Evolutionary conservation across 257 asterid species (phyloP), one percentile per base, ranked within the genome.

Genomic region (Paulownia fortunei): DNA sequence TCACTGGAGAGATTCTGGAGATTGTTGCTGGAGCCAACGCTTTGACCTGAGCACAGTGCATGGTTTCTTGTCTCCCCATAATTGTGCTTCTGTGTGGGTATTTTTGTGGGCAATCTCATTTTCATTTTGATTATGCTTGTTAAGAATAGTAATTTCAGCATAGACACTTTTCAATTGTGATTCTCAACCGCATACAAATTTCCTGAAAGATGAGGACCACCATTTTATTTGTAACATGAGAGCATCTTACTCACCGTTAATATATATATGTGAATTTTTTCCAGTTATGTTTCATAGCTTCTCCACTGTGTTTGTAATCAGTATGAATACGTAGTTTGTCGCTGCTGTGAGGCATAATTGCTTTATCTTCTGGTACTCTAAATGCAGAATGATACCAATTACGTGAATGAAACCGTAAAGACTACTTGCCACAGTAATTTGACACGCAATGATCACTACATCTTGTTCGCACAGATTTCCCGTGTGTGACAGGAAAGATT

Each of bases 1-100:
- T 94, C 51, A 92, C 98, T 0, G 98, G 97, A 26, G 98, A 94
- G 90, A 92, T 94, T 72, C 82, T 92, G 96, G 99, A 94, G 90
- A 94, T 94, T 85, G 91, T 92, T 83, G 90, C 97, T 13, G 97
- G 98, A 59, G 96, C 98, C 62, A 69, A 86, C 39, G 94, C 97
- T 55, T 72, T 87, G 85, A 0, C 12, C 70, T 90, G 80, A 87
- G 69, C 37, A 54, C 18, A 54, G 41, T 73, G 24, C 15, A 18
- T 37, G 27, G 61, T 68, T 56, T 66, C 78, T 24, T 19, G 27
- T 42, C 49, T 19, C 55, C 81, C 66, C 58, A 76, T 80, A 44
- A 64, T 36, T 36, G 79, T 69, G 75, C 69, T 84, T 81, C 72
- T 21, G 62, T 63, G 39, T 72, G 72, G 86, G 88, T 85, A 23